Conservation (phyloP, 177 flowering plant genomes). For the Vitis hybrid region DNA sequence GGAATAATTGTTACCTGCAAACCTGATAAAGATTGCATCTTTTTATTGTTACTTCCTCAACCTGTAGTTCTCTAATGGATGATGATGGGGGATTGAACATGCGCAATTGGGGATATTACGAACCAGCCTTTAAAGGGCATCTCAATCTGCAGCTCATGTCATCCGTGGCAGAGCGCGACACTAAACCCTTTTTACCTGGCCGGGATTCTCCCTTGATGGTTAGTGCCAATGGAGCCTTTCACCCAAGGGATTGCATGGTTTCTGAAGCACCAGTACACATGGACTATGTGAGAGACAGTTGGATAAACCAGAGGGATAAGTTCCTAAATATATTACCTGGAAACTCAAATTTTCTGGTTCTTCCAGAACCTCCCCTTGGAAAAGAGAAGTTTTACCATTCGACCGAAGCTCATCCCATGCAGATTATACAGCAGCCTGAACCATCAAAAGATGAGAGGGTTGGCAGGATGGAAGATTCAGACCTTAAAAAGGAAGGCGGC, state of each 20-base stretch:
- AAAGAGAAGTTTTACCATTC: too few species aligned
- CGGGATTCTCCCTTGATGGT: conserved; percentile 48
- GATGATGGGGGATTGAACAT: conserved; percentile 60
- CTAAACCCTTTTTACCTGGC: conserved; percentile 48
- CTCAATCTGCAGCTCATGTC: conserved; percentile 78
- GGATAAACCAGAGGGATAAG: conserved; percentile 46
- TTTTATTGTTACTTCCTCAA: conserved; percentile 9
- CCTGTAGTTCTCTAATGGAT: conserved; percentile 49
- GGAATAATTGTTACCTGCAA: neutral
- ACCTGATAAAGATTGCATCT: conserved; percentile 5
- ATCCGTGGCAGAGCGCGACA: conserved; percentile 48
- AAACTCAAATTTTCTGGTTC: conserved; percentile 30
- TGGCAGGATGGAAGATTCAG: conserved; percentile 31
- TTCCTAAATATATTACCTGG: conserved; percentile 38
- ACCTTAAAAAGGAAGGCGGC: conserved; percentile 31
- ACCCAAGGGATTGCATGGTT: conserved; percentile 46
- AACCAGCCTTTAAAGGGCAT: conserved; percentile 51
- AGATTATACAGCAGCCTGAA: conserved; percentile 45
- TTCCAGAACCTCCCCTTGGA: conserved; percentile 39
- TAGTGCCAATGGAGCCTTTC: conserved; percentile 43
- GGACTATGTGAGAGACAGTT: conserved; percentile 45
- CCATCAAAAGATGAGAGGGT: conserved; percentile 30
- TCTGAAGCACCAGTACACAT: conserved; percentile 43
- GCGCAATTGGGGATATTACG: conserved; percentile 83
- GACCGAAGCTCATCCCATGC: conserved; percentile 33